Base-by-base conservation (phyloP, 75 land plant species). In the Ceratopteris richardii region DNA sequence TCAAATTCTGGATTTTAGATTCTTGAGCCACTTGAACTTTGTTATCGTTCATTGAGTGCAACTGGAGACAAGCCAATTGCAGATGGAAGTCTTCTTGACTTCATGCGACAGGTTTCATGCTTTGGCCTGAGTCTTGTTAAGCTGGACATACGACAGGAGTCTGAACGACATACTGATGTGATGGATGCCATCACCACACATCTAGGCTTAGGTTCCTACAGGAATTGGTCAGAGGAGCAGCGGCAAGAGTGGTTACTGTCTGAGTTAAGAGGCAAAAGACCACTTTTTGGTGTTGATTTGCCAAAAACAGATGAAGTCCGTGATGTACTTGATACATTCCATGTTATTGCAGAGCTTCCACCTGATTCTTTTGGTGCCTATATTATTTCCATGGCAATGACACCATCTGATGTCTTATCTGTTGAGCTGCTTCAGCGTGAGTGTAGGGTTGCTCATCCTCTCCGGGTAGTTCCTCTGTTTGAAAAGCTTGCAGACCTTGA, bases 331-430 rank as follows among this genome's bases (percentile, higher is more conserved):
- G 81, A 84, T 57, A 90, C 97, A 31, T 73, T 90, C 18, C 71
- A 80, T 37, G 97, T 90, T 28, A 74, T 88, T 23, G 54, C 97
- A 30, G 97, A 90, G 41, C 70, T 90, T 4, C 88, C 94, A 9
- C 31, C 80, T 31, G 94, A 90, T 46, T 84, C 48, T 58, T 88
- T 90, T 71, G 97, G 97, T 26, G 97, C 97, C 9, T 90, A 90
- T 39, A 85, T 90, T n/a, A 90, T 90, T 27, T 90, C 97, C 24
- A 90, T 90, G 97, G 92, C 92, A 1, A 87, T 93, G 39, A 73
- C 92, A n/a, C 78, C 96, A 40, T 87, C 96, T 22, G 96, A 90
- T 79, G 92, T 87, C 21, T 80, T 90, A 40, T 84, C 78, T 29
- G 96, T 90, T 29, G 96, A 86, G 75, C 82, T 90, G 31, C 60